Base-by-base conservation (phyloP, 768 basidiomycete genomes). In the Boletus reticuloceps region DNA sequence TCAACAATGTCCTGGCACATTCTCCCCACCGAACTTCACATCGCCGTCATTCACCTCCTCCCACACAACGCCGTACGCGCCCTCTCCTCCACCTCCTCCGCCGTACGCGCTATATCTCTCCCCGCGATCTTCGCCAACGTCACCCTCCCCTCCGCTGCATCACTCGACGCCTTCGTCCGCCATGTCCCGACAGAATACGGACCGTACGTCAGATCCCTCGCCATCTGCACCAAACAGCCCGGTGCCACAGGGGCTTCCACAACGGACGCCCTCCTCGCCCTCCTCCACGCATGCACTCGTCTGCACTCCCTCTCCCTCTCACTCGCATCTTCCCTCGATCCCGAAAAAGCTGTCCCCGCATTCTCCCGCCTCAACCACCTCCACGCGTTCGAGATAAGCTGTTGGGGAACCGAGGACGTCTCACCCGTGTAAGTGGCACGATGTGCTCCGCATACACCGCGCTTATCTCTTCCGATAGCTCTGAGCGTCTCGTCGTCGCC, bases 1-100 rank as follows among this genome's bases (percentile, higher is more conserved):
- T 34, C 47, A 20, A 39, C 13, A 49, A 62, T 69, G 56, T 55
- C 70, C 47, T 89, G 88, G 88, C 63, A 75, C 56, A 47, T 68
- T 22, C 83, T 90, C 59, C 88, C 88, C 43, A 73, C 74, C 0
- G 88, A 90, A 59, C 82, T 90, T 68, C 83, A 82, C 70, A 76
- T 85, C 61, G 72, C 79, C 27, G 62, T 90, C 67, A 70, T 85
- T 44, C 79, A 75, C 42, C 65, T 70, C 54, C 78, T 88, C 61
- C 76, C 75, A 44, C 59, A 66, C 20, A 53, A 64, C 57, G 80
- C 82, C 54, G 68, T 81, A 34, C 70, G 74, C 22, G 65, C 77
- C 0, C 75, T 88, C 57, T 74, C 87, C 17, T 61, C 66, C 16
- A 79, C 82, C 3, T 76, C 81, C 69, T 70, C 74, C 29, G 62